Evolutionary conservation across 805 yeast genomes (phyloP).

Genomic region (Ogataea haglerorum): DNA sequence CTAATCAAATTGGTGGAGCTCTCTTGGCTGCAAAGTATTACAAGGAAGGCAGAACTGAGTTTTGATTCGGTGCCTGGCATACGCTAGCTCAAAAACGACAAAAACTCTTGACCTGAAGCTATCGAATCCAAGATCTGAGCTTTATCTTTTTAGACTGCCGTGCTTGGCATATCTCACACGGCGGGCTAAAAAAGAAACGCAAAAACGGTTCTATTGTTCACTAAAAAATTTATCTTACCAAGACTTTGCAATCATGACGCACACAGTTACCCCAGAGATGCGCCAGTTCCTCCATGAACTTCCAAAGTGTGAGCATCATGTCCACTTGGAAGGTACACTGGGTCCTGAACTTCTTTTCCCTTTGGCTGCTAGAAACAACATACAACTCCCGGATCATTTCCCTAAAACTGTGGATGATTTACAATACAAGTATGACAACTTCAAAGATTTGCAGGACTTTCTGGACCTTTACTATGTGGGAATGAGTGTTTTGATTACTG

Average conservation of each 20-base stretch:
- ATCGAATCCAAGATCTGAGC: background rate
- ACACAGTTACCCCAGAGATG: constrained; percentile 37
- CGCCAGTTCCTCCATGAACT: constrained; percentile 57
- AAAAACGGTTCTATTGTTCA: constrained; percentile 2
- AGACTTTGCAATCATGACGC: constrained; percentile 11
- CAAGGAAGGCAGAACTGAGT: constrained; percentile 19
- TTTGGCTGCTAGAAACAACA: constrained; percentile 61
- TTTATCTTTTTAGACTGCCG: background rate
- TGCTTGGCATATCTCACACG: background rate
- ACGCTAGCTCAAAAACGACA: background rate
- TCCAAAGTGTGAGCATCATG: constrained; percentile 87
- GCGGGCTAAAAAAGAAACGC: background rate
- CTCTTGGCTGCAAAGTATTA: constrained; percentile 46
- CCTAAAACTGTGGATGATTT: constrained; percentile 59
- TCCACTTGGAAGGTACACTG: constrained; percentile 79
- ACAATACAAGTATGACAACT: constrained; percentile 54
- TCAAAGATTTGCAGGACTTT: constrained; percentile 73
- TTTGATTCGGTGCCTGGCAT: constrained; percentile 3
- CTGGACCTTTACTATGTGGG: constrained; percentile 78
- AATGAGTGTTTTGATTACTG: constrained; percentile 66
- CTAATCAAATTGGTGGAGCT: constrained; percentile 64
- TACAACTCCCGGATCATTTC: constrained; percentile 57
- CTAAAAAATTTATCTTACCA: constrained; percentile 1
- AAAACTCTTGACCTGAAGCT: background rate
- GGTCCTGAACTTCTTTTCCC: constrained; percentile 72